phyloP scores from a whole-genome alignment of 345 rosid species.

The Melaleuca alternifolia region DNA sequence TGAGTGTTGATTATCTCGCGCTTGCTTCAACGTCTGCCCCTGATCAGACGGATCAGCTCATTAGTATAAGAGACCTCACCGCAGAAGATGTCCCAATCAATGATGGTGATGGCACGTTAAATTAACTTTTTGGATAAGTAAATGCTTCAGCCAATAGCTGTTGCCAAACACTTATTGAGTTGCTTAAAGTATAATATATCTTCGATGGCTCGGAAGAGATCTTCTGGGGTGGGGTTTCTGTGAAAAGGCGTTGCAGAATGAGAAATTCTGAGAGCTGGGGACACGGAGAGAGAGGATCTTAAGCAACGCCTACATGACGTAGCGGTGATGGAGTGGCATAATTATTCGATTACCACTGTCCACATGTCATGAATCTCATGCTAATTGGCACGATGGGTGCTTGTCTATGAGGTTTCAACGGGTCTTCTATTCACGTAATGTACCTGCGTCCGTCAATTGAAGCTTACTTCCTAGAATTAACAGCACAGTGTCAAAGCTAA shows the following conservation, averaged over 20 bases:
- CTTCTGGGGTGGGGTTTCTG: background rate
- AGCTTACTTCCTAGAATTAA: background rate
- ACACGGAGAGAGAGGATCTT: background rate
- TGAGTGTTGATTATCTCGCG: background rate
- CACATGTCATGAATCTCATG: background rate
- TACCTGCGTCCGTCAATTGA: background rate
- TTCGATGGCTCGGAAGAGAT: background rate
- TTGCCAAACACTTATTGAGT: background rate
- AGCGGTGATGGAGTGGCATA: background rate
- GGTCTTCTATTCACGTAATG: background rate
- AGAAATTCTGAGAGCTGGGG: background rate
- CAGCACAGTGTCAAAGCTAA: background rate
- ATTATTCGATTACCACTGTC: background rate
- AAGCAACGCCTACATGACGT: background rate
- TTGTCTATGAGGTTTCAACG: background rate
- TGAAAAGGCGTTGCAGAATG: background rate
- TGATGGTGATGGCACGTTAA: background rate
- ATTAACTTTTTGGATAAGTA: background rate
- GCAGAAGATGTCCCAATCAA: background rate
- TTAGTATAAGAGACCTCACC: background rate
- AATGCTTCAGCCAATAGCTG: background rate
- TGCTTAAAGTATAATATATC: background rate
- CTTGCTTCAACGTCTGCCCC: background rate
- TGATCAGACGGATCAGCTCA: background rate
- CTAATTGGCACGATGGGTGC: fast-evolving